Conservation (phyloP, 257 asterid species). For the Marsdenia floribunda region DNA sequence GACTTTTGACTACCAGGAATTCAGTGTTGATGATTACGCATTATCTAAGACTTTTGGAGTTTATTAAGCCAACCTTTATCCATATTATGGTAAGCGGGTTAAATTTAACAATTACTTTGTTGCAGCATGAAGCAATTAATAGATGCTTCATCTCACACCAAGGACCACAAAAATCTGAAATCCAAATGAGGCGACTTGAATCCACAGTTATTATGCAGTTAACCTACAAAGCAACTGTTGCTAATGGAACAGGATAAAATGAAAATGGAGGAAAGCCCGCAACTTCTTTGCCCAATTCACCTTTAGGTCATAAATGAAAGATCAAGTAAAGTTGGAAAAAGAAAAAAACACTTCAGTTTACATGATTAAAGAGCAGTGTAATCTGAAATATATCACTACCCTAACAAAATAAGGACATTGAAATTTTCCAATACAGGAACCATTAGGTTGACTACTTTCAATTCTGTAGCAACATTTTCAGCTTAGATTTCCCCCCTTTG, state of each 20-base stretch:
- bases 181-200: background rate
- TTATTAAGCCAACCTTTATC: slow-evolving; percentile 70
- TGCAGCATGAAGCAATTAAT: background rate
- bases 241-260: background rate
- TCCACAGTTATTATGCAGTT: background rate
- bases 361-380: background rate
- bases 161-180: background rate
- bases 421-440: background rate
- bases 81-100: slow-evolving; percentile 76
- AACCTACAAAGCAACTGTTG: background rate
- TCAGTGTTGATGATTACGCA: slow-evolving; percentile 94
- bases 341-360: background rate
- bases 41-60: slow-evolving; percentile 78
- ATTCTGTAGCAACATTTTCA: background rate
- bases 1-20: slow-evolving; percentile 59
- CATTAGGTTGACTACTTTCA: background rate
- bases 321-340: background rate
- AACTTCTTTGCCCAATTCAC: background rate
- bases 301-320: background rate
- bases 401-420: background rate
- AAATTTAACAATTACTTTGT: background rate
- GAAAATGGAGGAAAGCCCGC: background rate
- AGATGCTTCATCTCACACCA: background rate
- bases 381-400: background rate
- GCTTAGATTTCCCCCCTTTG: background rate